Conservation (phyloP, 2,329 filamentous ascomycete species). For the Aureobasidium sp. region DNA sequence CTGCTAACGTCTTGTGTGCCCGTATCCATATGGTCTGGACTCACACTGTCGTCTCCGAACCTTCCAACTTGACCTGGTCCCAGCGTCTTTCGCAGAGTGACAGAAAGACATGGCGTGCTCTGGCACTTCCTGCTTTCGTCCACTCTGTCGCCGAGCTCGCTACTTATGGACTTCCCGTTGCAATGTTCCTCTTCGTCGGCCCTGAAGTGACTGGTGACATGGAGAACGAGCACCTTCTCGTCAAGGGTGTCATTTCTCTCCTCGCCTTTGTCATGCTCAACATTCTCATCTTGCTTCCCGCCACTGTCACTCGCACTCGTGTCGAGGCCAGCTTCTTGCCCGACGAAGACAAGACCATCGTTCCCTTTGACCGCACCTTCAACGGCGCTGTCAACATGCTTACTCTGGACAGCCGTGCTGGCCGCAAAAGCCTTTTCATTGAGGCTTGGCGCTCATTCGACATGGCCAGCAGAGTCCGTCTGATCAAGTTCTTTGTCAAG, state of each 20-base stretch:
- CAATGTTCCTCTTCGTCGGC: constrained; percentile 22
- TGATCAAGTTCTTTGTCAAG: constrained; percentile 72
- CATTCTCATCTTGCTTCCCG: constrained; percentile 68
- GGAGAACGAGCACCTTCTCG: constrained; percentile 30
- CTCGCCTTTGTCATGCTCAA: constrained; percentile 39
- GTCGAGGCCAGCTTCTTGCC: constrained; percentile 83
- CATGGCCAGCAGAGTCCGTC: constrained; percentile 61
- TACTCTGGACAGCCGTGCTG: constrained; percentile 54
- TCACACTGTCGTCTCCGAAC: constrained; percentile 72
- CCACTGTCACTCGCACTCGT: constrained; percentile 68
- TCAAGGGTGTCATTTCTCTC: constrained; percentile 19
- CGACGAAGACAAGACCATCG: constrained; percentile 72
- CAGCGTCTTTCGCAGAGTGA: constrained; percentile 53
- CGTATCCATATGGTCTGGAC: constrained; percentile 74
- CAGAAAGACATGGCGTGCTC: constrained; percentile 18
- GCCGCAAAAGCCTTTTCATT: constrained; percentile 50
- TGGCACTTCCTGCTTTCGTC: constrained; percentile 36
- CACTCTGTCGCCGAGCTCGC: constrained; percentile 52
- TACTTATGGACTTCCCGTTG: constrained; percentile 37
- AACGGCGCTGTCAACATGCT: constrained; percentile 64
- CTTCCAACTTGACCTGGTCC: constrained; percentile 55
- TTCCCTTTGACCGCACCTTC: constrained; percentile 86
- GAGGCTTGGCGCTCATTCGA: constrained; percentile 78
- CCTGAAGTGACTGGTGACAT: constrained; percentile 20
- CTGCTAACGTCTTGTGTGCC: constrained; percentile 56